Conservation (phyloP, 2,329 filamentous ascomycete genomes). For the Fusarium nurragi region DNA sequence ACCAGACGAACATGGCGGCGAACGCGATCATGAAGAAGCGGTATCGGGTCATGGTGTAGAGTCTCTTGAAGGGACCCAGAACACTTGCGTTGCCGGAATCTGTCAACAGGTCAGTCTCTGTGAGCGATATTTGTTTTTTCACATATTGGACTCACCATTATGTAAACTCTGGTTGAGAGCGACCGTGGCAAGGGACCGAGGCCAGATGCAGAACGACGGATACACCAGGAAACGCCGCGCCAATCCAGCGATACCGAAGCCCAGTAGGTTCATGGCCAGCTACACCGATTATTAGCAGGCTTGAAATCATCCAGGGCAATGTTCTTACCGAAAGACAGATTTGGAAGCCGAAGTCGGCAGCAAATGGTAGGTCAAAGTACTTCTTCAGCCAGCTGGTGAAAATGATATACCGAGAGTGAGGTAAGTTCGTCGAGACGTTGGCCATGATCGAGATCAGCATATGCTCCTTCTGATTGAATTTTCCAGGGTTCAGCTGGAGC, state of each 20-base stretch:
- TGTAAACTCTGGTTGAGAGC: conserved; percentile 38
- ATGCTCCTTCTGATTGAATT: conserved; percentile 68
- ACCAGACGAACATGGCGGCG: conserved; percentile 37
- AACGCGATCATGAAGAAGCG: conserved; percentile 36
- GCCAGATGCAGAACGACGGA: conserved; percentile 48
- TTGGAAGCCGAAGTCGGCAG: conserved; percentile 49
- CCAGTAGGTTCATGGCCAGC: conserved; percentile 53
- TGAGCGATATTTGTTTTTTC: accelerated
- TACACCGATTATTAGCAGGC: not conserved
- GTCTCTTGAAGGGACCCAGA: conserved; percentile 26
- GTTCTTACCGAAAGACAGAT: conserved; percentile 28
- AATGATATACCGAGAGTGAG: conserved; percentile 36
- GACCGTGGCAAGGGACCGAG: conserved; percentile 48
- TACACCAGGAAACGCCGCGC: conserved; percentile 62
- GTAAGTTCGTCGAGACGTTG: conserved; percentile 34
- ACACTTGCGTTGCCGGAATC: conserved; percentile 17
- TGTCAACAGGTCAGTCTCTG: not conserved
- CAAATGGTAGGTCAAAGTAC: conserved; percentile 38
- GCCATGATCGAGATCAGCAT: conserved; percentile 66
- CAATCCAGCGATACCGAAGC: conserved; percentile 64
- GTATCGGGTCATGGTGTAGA: conserved; percentile 36
- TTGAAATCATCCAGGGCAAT: accelerated
- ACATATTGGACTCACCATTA: conserved; percentile 5
- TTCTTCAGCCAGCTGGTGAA: conserved; percentile 40
- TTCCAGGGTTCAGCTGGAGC: conserved; percentile 61